phyloP scores from a whole-genome alignment of 179 eudicot species.

The Beta lomatogona region DNA sequence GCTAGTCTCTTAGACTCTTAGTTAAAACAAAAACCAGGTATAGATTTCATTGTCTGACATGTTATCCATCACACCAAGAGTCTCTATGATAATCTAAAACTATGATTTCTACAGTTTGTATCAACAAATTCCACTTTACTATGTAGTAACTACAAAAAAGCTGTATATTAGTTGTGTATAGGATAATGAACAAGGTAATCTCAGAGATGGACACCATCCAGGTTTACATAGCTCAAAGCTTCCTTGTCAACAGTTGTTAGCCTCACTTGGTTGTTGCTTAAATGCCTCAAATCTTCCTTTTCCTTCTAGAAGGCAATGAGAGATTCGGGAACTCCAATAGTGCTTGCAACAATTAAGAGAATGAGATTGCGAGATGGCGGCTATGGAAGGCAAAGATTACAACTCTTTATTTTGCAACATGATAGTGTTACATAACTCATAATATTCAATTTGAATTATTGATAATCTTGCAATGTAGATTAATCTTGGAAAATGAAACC shows the following conservation, averaged over 20 bases:
- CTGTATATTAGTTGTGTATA: neutral
- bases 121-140: neutral
- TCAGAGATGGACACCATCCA: neutral
- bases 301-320: neutral
- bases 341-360: neutral
- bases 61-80: neutral
- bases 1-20: neutral
- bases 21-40: neutral
- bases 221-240: neutral
- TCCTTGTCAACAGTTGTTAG: neutral
- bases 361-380: neutral
- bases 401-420: neutral
- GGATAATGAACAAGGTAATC: neutral
- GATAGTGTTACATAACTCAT: neutral
- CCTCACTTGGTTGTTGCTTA: neutral
- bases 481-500: no score
- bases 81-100: neutral
- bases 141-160: neutral
- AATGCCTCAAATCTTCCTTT: neutral
- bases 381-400: neutral
- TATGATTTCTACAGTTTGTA: neutral
- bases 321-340: neutral
- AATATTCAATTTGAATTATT: neutral
- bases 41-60: neutral
- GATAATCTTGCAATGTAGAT: neutral